Conservation (phyloP, 306 rosid species). For the Senna tora region DNA sequence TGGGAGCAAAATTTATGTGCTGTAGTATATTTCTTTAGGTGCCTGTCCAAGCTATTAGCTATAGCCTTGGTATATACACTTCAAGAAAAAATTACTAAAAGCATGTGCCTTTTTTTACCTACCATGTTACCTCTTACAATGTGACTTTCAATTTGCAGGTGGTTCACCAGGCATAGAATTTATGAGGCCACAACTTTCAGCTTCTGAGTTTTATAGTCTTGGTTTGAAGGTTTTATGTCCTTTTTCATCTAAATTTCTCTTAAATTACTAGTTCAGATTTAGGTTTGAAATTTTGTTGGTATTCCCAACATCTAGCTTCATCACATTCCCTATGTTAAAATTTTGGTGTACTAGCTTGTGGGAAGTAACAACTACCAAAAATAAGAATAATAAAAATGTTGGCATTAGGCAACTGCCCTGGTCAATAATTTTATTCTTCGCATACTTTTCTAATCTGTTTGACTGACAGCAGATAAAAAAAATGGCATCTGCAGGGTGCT, state of each 20-base stretch:
- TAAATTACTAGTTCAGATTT: neutral
- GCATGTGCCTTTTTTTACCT: neutral
- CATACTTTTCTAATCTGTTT: slow-evolving; percentile 17
- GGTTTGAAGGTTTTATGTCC: slow-evolving; percentile 58
- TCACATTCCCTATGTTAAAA: slow-evolving; percentile 5
- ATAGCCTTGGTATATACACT: neutral
- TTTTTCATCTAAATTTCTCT: slow-evolving; percentile 9
- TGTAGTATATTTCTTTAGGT: neutral
- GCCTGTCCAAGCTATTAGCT: neutral
- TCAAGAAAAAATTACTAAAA: neutral
- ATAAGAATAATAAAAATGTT: neutral
- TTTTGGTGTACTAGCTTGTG: slow-evolving; percentile 13
- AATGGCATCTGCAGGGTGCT: neutral
- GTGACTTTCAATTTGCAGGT: slow-evolving; percentile 50
- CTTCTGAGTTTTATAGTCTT: slow-evolving; percentile 51
- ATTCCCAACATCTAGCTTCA: neutral
- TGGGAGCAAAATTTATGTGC: neutral
- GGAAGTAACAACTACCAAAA: neutral
- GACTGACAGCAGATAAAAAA: neutral
- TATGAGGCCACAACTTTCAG: slow-evolving; percentile 50
- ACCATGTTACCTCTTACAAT: slow-evolving; percentile 27
- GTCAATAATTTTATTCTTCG: slow-evolving; percentile 2
- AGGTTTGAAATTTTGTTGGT: neutral
- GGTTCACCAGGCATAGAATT: slow-evolving; percentile 42
- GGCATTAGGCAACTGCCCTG: neutral